Evolutionary conservation across 148 eudicot genomes (phyloP), one percentile per base, ranked within the genome.

Genomic region (Agrostemma githago): DNA sequence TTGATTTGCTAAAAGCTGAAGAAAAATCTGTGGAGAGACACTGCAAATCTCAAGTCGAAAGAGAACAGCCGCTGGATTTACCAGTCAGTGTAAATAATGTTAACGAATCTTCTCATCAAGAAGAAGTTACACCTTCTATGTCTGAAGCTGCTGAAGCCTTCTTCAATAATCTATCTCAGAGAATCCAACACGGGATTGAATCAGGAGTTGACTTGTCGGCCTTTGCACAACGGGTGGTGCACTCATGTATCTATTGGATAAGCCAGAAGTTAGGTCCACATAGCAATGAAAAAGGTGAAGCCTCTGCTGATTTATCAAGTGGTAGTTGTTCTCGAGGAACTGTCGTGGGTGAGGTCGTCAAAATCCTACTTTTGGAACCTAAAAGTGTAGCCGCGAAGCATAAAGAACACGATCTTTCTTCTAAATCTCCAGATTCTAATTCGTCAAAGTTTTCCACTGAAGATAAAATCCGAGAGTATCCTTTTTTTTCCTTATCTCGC

Each of bases 381-480:
- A 91, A 89, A 75, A 85, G 86, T 68, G 71, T 88, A 82, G 87
- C 88, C 80, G 83, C 79, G 73, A 77, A 75, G 72, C 82, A 78
- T 73, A 75, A 79, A 72, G 81, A 77, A 41, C 64, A 69, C 48
- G 69, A 76, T 64, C 70, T 64, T 6, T 69, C 77, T 37, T 67
- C 79, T 26, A 64, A 81, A 62, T 69, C 70, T 21, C 70, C 66
- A 56, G 74, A 77, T 41, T 65, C 64, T 8, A 73, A 72, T 65
- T 37, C 82, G 26, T 61, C 63, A 3, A 72, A 72, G 66, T 60
- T 57, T 72, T 53, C 79, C 43, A 80, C 88, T 38, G 87, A 68
- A 73, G 51, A 73, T 68, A 78, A 72, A 73, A 86, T 89, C 66
- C 83, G 96, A 91, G 89, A 82, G 98, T 94, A 94, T 93, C 96